A percentile compares a stretch with the other conserved stretches of the same genome.
Conservation (phyloP, 345 rosid species). For the Anacardium occidentale region DNA sequence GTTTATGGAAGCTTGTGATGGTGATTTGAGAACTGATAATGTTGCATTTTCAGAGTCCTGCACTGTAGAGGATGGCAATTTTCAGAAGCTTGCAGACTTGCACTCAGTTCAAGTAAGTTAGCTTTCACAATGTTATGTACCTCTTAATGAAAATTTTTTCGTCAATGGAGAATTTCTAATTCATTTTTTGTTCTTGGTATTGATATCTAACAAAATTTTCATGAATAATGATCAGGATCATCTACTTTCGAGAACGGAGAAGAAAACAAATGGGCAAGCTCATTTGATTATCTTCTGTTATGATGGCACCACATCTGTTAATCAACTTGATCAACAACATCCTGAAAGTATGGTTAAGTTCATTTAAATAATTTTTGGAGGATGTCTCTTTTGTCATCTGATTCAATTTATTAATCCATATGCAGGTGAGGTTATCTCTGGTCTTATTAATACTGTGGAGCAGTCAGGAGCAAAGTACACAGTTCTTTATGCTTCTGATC, state of each 20-base stretch:
- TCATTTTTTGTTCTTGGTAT: conserved; percentile 7
- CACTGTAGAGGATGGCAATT: conserved; percentile 52
- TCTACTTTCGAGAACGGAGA: conserved; percentile 61
- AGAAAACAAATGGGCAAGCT: conserved; percentile 53
- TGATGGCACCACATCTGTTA: conserved; percentile 38
- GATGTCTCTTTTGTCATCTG: conserved; percentile 7
- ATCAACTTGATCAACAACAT: conserved; percentile 37
- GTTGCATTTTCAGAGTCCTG: conserved; percentile 82
- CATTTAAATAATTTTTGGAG: neutral
- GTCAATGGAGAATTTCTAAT: neutral
- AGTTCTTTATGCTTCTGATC: conserved; percentile 79
- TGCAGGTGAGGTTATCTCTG: conserved; percentile 66
- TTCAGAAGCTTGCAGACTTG: conserved; percentile 60
- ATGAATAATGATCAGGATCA: conserved; percentile 52
- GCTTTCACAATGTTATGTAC: neutral
- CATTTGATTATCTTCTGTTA: conserved; percentile 77
- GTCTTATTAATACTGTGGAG: conserved; percentile 68
- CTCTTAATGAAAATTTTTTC: neutral
- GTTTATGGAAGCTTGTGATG: conserved; percentile 62
- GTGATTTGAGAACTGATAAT: conserved; percentile 42
- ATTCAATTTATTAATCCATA: conserved; percentile 10
- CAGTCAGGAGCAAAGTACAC: conserved; percentile 61
- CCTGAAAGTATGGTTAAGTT: conserved; percentile 62
- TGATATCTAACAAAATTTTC: neutral
- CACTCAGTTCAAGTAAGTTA: conserved; percentile 59